Percentiles rank a stretch among this genome's conserved stretches.
These are phyloP conservation scores for Euclidium syriacum DNA, from an alignment of 345 rosid species.

Conservation along the genomic window DNA sequence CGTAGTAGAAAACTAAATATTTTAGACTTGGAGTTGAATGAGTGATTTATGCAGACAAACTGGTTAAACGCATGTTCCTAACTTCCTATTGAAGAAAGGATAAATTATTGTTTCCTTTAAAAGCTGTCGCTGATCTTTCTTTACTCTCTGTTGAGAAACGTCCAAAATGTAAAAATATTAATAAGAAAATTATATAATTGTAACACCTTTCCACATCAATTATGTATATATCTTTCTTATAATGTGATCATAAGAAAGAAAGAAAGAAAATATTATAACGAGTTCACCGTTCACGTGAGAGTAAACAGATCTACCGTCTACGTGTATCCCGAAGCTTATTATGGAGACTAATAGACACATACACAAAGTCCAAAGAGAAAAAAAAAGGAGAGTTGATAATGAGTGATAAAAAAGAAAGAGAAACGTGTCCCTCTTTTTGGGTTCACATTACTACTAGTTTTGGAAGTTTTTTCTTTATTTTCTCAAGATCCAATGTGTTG, in stretches of 20 bases:
- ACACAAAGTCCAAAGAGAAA: background rate
- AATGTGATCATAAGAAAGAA: background rate
- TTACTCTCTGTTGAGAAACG: background rate
- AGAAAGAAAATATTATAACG: background rate
- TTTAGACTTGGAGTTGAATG: too few species aligned
- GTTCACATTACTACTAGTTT: slow-evolving; percentile 23
- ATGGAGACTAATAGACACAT: background rate
- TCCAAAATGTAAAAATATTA: background rate
- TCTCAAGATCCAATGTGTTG: slow-evolving; percentile 22
- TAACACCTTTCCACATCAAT: background rate
- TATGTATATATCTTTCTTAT: background rate
- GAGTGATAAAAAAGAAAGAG: background rate
- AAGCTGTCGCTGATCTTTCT: background rate
- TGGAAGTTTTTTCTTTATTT: background rate
- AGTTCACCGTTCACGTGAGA: slow-evolving; percentile 29
- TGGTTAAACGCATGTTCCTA: too few species aligned
- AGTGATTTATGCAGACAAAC: too few species aligned
- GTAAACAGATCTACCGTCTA: slow-evolving; percentile 13
- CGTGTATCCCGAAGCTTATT: slow-evolving; percentile 14
- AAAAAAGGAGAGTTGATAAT: background rate
- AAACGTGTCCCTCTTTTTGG: slow-evolving; percentile 16
- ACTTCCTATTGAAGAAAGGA: too few species aligned
- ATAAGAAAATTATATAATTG: background rate
- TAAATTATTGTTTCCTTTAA: too few species aligned
- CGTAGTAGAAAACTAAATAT: too few species aligned